Conservation (phyloP, 495 filamentous ascomycete species). For the Neurospora sublineolata region DNA sequence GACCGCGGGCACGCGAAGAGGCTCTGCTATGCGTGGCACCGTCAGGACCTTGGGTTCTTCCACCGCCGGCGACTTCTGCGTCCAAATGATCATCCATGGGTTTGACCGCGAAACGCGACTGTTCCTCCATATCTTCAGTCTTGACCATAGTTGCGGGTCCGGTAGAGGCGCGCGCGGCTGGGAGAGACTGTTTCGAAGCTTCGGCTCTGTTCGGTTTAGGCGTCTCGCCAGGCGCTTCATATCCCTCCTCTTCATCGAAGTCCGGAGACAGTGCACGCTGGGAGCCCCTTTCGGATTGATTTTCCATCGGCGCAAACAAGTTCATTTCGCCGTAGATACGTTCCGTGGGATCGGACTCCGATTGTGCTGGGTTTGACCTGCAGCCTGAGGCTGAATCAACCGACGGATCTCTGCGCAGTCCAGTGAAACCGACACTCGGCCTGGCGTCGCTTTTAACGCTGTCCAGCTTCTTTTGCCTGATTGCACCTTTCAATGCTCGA, state of each 20-base stretch:
- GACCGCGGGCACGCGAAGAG: slow-evolving; percentile 1
- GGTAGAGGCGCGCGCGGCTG: slow-evolving; percentile 39
- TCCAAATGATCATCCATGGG: neutral
- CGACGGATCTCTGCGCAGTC: slow-evolving; percentile 22
- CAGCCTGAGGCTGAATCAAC: slow-evolving; percentile 30
- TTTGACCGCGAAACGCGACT: neutral
- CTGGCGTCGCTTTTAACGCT: slow-evolving; percentile 18
- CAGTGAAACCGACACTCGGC: slow-evolving; percentile 30
- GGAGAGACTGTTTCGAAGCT: slow-evolving; percentile 36
- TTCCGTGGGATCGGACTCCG: slow-evolving; percentile 44
- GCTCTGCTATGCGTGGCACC: neutral
- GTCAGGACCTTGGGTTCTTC: neutral
- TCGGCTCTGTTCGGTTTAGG: slow-evolving; percentile 32
- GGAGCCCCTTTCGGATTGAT: slow-evolving; percentile 42
- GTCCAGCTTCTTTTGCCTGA: slow-evolving; percentile 8
- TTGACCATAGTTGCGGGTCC: slow-evolving; percentile 38
- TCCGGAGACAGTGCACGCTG: slow-evolving; percentile 36
- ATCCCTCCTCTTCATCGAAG: slow-evolving; percentile 16
- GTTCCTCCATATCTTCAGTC: slow-evolving; percentile 16
- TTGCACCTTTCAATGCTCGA: neutral
- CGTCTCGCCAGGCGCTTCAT: slow-evolving; percentile 26
- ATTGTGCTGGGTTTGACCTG: slow-evolving; percentile 28
- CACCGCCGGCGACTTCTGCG: neutral
- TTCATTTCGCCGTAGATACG: slow-evolving; percentile 43
- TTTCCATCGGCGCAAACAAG: slow-evolving; percentile 42